phyloP scores from a whole-genome alignment of 2,329 filamentous ascomycete genomes.

The Fusarium sterilihyphosum region DNA sequence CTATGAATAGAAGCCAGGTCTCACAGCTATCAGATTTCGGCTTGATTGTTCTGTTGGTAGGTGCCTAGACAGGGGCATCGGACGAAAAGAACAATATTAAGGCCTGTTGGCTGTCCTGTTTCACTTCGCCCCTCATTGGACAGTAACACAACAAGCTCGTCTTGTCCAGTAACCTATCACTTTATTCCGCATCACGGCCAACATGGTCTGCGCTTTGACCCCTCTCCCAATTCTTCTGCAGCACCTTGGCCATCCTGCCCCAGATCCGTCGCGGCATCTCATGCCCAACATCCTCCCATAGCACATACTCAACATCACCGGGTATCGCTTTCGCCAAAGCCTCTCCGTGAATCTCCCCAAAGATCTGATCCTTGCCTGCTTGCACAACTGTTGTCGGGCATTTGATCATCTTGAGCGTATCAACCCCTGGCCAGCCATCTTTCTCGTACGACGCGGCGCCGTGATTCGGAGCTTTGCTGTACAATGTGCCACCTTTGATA shows the following conservation, averaged over 20 bases:
- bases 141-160: not conserved
- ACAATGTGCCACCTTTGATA: constrained; percentile 38
- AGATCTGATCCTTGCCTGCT: constrained; percentile 44
- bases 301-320: constrained; percentile 31
- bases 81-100: not conserved
- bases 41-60: not conserved
- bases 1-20: not conserved
- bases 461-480: constrained; percentile 43
- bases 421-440: constrained; percentile 37
- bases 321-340: constrained; percentile 38
- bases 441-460: constrained; percentile 33
- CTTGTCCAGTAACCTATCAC: not conserved
- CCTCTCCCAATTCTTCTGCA: constrained; percentile 15
- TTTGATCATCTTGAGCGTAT: constrained; percentile 33
- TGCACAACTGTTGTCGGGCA: constrained; percentile 45
- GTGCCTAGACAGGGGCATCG: not conserved
- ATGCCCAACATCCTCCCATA: constrained; percentile 37
- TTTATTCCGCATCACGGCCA: not conserved
- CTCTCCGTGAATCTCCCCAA: constrained; percentile 41
- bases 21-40: not conserved
- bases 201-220: not conserved
- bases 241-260: not conserved
- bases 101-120: not conserved
- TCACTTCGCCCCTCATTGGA: not conserved
- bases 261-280: constrained; percentile 31